Evolutionary conservation across 1,284 basidiomycete species (phyloP).

Genomic region (Tylopilus sp.): DNA sequence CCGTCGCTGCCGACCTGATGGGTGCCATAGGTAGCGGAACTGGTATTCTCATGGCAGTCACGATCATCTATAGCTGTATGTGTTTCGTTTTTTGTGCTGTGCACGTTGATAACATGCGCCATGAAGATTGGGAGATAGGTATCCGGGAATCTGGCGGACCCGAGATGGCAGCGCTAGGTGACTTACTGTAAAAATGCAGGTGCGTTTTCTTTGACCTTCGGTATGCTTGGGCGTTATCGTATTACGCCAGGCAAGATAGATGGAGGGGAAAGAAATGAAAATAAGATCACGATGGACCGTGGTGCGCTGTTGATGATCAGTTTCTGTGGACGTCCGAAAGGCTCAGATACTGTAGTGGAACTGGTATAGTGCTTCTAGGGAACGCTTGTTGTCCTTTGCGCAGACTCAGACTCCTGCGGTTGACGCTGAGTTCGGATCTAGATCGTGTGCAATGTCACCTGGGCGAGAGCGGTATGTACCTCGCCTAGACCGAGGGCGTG

Average conservation of each 20-base stretch:
- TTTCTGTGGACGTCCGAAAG: not conserved
- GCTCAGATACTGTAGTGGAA: constrained; percentile 1
- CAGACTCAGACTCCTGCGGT: too few relatives aligned
- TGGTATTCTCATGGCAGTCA: constrained; percentile 97
- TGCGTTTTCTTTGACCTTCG: not conserved
- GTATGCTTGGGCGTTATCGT: constrained; percentile 3
- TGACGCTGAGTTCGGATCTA: too few relatives aligned
- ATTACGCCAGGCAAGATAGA: constrained; percentile 14
- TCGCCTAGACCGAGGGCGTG: too few relatives aligned
- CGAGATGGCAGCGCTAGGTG: constrained; percentile 70
- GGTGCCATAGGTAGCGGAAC: constrained; percentile 96
- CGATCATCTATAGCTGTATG: constrained; percentile 89
- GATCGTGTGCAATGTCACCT: too few relatives aligned
- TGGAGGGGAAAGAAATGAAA: not conserved
- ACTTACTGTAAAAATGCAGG: constrained; percentile 48
- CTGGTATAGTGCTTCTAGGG: too few relatives aligned
- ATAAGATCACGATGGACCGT: not conserved
- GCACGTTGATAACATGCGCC: not conserved
- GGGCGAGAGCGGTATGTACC: too few relatives aligned
- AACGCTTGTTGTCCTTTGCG: too few relatives aligned
- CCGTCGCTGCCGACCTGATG: constrained; percentile 94
- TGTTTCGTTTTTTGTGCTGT: not conserved
- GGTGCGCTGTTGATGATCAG: not conserved
- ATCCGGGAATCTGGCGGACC: constrained; percentile 64
- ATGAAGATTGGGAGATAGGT: constrained; percentile 31